Evolutionary conservation across 345 rosid species (phyloP), one percentile per base, ranked within the genome.

Genomic region (Populus nigra): DNA sequence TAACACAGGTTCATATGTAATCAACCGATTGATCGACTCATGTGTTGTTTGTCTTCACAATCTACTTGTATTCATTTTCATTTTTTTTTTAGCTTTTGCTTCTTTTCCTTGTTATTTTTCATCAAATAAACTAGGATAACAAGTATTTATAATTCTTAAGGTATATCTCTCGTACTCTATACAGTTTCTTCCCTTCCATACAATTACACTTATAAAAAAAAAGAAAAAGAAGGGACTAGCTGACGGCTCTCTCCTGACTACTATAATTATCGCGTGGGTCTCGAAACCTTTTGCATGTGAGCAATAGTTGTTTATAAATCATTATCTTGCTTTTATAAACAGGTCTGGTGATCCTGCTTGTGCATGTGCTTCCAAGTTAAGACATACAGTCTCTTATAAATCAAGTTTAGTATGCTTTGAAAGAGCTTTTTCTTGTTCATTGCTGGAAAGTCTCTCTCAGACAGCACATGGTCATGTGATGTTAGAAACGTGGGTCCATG

Each of bases 381-480:
- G 85, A 77, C 85, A 68, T 74, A 33, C 45, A 68, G 68, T 35
- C 65, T 75, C 81, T 80, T 81, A 43, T 72, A 73, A 72, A 80
- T 75, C 63, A 74, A 81, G 82, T 77, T 76, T 61, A 45, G 74
- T 55, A 55, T 66, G 13, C 47, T 69, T 65, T 20, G 69, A 73
- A 49, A 65, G 7, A 55, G 29, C 45, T 22, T 62, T 9, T 49
- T 23, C 43, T 59, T 55, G 35, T 23, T 55, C 68, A 23, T 80
- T 69, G 87, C 84, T 89, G 87, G 86, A 84, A 84, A 83, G 91
- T 90, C 90, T 72, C 87, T 80, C 83, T 88, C 89, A 74, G 87
- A 87, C 89, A 84, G 88, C 93, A 85, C 93, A 89, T 87, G 89
- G 75, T 62, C 90, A 87, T 85, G 86, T 89, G 88, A 83, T 80